Conservation (phyloP, 1,284 basidiomycete species). For the Tetrapyrgos nigripes region DNA sequence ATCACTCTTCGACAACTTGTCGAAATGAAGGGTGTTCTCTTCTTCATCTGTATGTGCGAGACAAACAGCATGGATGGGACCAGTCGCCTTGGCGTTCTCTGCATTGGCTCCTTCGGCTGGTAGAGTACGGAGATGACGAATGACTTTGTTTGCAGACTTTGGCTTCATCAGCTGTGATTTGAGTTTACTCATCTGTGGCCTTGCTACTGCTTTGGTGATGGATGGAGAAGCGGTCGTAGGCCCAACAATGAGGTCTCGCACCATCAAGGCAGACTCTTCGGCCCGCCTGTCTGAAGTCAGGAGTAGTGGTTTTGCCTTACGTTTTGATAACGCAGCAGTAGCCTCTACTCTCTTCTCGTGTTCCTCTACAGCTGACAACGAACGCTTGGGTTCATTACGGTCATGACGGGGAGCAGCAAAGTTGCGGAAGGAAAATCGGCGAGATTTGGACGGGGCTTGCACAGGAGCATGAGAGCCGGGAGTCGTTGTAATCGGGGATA, state of each 20-base stretch:
- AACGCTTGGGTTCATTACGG: conserved; percentile 38
- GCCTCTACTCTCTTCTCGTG: conserved; percentile 46
- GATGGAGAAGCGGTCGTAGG: conserved; percentile 44
- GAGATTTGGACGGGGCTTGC: conserved; percentile 12
- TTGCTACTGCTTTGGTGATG: conserved; percentile 47
- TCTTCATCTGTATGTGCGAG: conserved; percentile 66
- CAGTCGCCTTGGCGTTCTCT: conserved; percentile 30
- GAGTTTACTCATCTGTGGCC: conserved; percentile 65
- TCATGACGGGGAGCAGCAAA: conserved; percentile 34
- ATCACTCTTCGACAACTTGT: conserved; percentile 36
- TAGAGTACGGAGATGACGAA: conserved; percentile 66
- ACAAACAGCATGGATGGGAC: conserved; percentile 80
- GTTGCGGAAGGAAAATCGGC: conserved; percentile 28
- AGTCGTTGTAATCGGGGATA: conserved; percentile 6
- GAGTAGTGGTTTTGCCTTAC: conserved; percentile 33
- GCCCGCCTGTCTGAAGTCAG: conserved; percentile 63
- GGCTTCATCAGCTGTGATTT: conserved; percentile 73
- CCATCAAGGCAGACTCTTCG: conserved; percentile 63
- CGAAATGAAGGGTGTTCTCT: conserved; percentile 61
- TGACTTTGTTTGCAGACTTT: conserved; percentile 72
- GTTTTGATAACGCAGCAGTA: conserved; percentile 40
- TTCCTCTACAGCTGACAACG: conserved; percentile 43
- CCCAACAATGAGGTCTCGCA: conserved; percentile 75
- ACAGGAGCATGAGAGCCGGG: neutral
- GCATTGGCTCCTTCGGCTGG: conserved; percentile 38